Evolutionary conservation across 164 flowering plant species (phyloP).

Genomic region (Magnolia changhungtana): DNA sequence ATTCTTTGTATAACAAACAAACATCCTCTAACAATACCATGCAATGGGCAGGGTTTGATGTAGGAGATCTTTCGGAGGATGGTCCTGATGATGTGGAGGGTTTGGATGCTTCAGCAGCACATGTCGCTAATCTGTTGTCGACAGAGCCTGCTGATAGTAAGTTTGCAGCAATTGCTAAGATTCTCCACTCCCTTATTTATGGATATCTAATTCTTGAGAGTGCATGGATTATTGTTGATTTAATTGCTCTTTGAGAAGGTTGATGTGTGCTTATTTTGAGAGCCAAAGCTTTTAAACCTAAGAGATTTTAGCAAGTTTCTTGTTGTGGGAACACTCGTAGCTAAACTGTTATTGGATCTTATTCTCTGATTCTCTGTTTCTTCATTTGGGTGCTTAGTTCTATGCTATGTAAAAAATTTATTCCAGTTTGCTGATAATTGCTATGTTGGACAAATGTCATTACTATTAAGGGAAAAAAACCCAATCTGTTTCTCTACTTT

Average conservation of each 20-base stretch:
- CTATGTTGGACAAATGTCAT: no score
- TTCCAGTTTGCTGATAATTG: no score
- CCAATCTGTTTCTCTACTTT: no score
- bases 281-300: neutral
- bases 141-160: slow-evolving; percentile 91
- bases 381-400: neutral
- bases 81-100: slow-evolving; percentile 87
- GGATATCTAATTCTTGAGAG: neutral
- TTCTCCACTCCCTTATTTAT: neutral
- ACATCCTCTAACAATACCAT: neutral
- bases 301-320: neutral
- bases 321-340: neutral
- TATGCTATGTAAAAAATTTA: no score
- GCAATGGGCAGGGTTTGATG: slow-evolving; percentile 73
- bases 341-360: neutral
- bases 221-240: neutral
- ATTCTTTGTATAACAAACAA: neutral
- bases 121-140: slow-evolving; percentile 89
- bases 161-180: slow-evolving; percentile 6
- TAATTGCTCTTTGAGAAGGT: neutral
- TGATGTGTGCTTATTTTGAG: neutral
- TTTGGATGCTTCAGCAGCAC: slow-evolving; percentile 93
- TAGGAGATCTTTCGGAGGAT: slow-evolving; percentile 86
- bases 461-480: no score
- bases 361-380: neutral